phyloP scores from a whole-genome alignment of 805 yeast genomes.

The Suhomyces sp. region DNA sequence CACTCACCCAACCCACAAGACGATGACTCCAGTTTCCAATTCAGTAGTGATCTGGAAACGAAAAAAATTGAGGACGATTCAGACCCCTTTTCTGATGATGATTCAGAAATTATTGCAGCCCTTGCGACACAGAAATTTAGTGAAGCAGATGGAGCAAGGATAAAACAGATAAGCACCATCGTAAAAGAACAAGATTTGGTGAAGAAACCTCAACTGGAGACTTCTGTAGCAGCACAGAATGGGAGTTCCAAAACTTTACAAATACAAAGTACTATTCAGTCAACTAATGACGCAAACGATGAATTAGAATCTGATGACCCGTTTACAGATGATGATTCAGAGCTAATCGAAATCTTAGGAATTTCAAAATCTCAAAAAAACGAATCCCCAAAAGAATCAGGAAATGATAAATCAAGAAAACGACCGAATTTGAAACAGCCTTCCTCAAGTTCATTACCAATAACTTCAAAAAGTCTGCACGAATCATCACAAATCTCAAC shows the following conservation, averaged over 20 bases:
- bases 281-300: slow-evolving; percentile 1
- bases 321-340: slow-evolving; percentile 12
- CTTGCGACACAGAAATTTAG: slow-evolving; percentile 3
- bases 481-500: too few species aligned
- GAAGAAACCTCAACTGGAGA: background rate
- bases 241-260: background rate
- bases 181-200: too few species aligned
- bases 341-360: slow-evolving; percentile 1
- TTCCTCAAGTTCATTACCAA: too few species aligned
- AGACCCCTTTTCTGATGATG: slow-evolving; percentile 34
- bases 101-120: slow-evolving; percentile 17
- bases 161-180: too few species aligned
- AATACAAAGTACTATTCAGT: too few species aligned
- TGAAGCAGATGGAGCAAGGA: too few species aligned
- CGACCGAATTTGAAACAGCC: too few species aligned
- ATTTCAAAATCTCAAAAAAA: background rate
- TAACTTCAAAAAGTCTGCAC: too few species aligned
- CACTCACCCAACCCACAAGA: background rate
- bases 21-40: background rate
- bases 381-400: background rate
- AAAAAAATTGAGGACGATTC: background rate
- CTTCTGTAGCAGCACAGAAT: background rate
- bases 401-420: too few species aligned
- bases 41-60: background rate
- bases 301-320: slow-evolving; percentile 11